Conservation (phyloP, 345 rosid genomes). For the Acer saccharum region DNA sequence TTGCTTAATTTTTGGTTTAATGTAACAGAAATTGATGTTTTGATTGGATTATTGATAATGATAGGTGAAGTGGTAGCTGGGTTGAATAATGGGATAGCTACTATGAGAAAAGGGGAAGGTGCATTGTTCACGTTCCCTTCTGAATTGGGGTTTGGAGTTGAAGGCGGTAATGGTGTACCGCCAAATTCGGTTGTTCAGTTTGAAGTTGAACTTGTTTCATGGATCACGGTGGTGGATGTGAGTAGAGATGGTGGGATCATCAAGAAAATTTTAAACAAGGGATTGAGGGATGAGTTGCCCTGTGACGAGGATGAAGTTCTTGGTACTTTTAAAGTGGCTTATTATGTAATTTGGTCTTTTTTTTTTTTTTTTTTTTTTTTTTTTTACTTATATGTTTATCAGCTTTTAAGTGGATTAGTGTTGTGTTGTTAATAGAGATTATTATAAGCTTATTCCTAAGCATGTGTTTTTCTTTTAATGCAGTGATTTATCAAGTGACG, state of each 20-base stretch:
- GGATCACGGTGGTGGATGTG: slow-evolving; percentile 57
- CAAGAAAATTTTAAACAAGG: slow-evolving; percentile 55
- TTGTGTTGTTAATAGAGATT: neutral
- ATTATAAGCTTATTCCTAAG: neutral
- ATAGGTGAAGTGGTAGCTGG: slow-evolving; percentile 50
- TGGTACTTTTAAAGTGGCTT: slow-evolving; percentile 34
- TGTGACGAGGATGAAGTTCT: slow-evolving; percentile 66
- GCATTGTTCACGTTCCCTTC: slow-evolving; percentile 60
- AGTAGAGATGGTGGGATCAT: slow-evolving; percentile 58
- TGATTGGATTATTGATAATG: slow-evolving; percentile 11
- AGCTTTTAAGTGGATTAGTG: neutral
- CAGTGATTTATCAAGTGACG: slow-evolving; percentile 54
- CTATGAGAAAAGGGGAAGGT: slow-evolving; percentile 58
- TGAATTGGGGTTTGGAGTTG: slow-evolving; percentile 47
- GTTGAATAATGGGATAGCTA: slow-evolving; percentile 50
- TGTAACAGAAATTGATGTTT: neutral
- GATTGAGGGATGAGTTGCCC: slow-evolving; percentile 42
- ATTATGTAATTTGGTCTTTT: neutral
- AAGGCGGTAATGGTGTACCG: slow-evolving; percentile 43
- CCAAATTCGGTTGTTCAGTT: slow-evolving; percentile 44
- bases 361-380: neutral
- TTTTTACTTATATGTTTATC: slow-evolving; percentile 8
- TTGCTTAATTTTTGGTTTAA: slow-evolving; percentile 9
- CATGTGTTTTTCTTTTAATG: slow-evolving; percentile 19
- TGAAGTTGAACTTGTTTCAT: slow-evolving; percentile 58